phyloP scores from a whole-genome alignment of 1,284 basidiomycete species.

The Ceratobasidium sp. region DNA sequence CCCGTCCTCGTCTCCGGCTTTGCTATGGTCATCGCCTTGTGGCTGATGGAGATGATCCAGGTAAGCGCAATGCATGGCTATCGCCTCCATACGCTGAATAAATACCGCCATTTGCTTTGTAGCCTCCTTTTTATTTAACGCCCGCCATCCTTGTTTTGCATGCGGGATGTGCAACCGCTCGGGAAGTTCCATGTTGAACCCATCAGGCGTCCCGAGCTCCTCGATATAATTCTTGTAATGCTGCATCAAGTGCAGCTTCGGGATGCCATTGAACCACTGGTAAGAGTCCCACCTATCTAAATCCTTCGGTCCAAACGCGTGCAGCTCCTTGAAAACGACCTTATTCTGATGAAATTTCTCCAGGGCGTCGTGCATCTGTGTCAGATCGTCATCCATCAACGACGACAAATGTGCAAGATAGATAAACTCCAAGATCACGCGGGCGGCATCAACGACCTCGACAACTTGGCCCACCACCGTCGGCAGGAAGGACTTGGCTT shows the following conservation, averaged over 20 bases:
- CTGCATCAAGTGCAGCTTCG: constrained; percentile 50
- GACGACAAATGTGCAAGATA: constrained; percentile 38
- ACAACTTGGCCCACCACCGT: constrained; percentile 41
- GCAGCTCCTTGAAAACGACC: constrained; percentile 47
- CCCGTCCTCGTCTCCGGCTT: neutral
- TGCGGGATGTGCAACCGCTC: constrained; percentile 41
- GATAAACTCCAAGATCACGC: constrained; percentile 51
- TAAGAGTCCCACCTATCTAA: neutral
- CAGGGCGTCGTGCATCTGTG: constrained; percentile 45
- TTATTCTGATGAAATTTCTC: constrained; percentile 48
- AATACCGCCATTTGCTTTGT: constrained; percentile 38
- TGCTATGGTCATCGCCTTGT: neutral
- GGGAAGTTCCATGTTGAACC: constrained; percentile 38
- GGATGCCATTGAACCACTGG: constrained; percentile 49
- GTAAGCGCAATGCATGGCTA: constrained; percentile 31
- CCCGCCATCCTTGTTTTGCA: constrained; percentile 35
- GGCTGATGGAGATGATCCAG: neutral
- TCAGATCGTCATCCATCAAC: constrained; percentile 48
- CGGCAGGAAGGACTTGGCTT: constrained; percentile 49
- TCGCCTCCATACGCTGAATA: constrained; percentile 30
- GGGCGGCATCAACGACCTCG: constrained; percentile 39
- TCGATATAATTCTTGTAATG: constrained; percentile 35
- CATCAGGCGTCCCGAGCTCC: constrained; percentile 37
- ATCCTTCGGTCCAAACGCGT: constrained; percentile 40
- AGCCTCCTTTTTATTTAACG: constrained; percentile 36